A percentile compares a stretch with the other conserved stretches of the same genome.
Evolutionary conservation across 2,329 filamentous ascomycete species (phyloP).

Genomic region (Thelonectria rubi): DNA sequence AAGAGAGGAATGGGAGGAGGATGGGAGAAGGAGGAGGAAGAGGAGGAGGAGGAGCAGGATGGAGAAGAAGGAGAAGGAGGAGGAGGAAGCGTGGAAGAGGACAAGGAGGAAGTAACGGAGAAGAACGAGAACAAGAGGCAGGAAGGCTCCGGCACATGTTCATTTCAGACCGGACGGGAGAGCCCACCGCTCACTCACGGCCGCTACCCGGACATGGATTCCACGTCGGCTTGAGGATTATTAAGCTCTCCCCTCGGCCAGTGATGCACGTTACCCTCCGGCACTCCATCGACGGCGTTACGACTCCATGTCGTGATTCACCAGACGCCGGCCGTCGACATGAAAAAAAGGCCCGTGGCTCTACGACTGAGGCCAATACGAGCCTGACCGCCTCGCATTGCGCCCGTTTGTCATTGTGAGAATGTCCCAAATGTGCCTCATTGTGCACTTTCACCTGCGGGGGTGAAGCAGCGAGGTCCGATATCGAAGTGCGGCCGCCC

Average conservation of each 20-base stretch:
- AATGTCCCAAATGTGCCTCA: not conserved
- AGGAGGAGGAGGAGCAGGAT: not conserved
- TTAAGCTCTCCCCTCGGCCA: not conserved
- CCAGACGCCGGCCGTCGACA: not conserved
- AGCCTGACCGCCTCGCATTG: not conserved
- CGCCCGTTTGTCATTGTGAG: no score
- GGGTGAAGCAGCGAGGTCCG: not conserved
- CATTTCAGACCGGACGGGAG: no score
- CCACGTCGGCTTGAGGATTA: no score
- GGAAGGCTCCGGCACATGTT: not conserved
- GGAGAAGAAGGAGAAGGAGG: not conserved
- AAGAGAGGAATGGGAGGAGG: no score
- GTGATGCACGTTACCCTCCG: not conserved
- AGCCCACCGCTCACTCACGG: no score
- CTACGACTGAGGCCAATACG: not conserved
- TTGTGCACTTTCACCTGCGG: not conserved
- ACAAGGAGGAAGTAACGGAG: not conserved
- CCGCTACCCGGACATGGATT: no score
- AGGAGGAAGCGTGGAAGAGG: not conserved
- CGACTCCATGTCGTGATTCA: not conserved
- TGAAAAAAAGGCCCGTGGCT: no score
- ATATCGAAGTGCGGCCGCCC: not conserved
- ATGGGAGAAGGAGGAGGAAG: not conserved
- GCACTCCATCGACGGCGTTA: no score
- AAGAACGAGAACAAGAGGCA: not conserved